Percentiles rank a stretch among this genome's conserved stretches.
phyloP scores from a whole-genome alignment of 805 yeast species.

The Soucietia sequanensis region DNA sequence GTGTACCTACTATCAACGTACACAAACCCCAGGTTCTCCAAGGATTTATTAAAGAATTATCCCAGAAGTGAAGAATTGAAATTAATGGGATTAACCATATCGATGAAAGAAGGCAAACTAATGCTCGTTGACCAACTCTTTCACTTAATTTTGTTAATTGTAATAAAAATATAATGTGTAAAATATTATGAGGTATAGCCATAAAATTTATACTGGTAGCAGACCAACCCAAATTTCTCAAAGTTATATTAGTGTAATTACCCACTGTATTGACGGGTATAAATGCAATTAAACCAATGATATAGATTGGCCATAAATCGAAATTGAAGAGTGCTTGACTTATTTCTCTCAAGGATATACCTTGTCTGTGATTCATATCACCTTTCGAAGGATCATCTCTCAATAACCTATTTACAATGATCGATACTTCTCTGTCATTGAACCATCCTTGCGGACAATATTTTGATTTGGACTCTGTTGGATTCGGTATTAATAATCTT shows the following conservation, averaged over 20 bases:
- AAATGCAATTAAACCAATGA: conserved; percentile 10
- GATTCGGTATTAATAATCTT: conserved; percentile 8
- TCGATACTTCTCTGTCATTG: conserved; percentile 25
- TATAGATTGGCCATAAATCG: conserved; percentile 22
- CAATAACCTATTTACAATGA: conserved; percentile 27
- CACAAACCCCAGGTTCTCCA: conserved; percentile 46
- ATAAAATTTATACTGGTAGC: conserved; percentile 51
- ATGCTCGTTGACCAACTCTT: conserved; percentile 22
- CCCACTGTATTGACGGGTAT: conserved; percentile 16
- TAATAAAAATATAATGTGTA: conserved; percentile 17
- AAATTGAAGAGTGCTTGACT: conserved; percentile 19
- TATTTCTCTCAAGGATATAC: conserved; percentile 18
- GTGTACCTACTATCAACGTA: conserved; percentile 19
- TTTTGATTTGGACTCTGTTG: conserved; percentile 5
- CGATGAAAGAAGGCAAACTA: conserved; percentile 18
- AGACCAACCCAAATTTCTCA: conserved; percentile 27
- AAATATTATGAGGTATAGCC: conserved; percentile 46
- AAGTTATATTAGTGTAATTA: conserved; percentile 47
- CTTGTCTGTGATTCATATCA: conserved; percentile 29
- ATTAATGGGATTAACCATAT: conserved; percentile 32
- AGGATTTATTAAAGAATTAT: conserved; percentile 32
- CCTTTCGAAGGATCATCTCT: conserved; percentile 32
- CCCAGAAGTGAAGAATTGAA: conserved; percentile 37
- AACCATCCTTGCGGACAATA: conserved; percentile 33
- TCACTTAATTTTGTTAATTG: conserved; percentile 21